Percentiles rank a stretch among this genome's conserved stretches.
Conservation (phyloP, 495 filamentous ascomycete species). For the Tuber melanosporum region DNA sequence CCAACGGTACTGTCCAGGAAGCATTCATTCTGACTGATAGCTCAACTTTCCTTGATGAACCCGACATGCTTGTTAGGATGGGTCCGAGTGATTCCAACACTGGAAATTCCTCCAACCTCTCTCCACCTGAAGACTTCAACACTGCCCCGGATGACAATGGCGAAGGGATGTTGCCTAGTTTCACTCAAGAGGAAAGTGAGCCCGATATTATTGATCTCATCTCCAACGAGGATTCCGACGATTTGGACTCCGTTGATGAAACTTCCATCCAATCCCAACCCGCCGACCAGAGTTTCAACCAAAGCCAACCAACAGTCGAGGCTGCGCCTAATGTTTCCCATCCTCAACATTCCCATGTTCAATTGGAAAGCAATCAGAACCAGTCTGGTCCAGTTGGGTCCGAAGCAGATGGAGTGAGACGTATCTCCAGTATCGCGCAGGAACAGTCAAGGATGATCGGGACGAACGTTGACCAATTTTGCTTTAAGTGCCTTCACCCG, state of each 20-base stretch:
- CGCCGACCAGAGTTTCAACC: neutral
- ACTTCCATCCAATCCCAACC: neutral
- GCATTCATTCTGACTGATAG: neutral
- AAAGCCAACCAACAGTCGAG: neutral
- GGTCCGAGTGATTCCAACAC: neutral
- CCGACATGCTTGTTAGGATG: neutral
- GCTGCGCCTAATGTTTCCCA: neutral
- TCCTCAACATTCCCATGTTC: neutral
- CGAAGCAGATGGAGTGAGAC: neutral
- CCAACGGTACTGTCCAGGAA: neutral
- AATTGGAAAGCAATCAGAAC: neutral
- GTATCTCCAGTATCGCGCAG: neutral
- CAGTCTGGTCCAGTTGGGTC: neutral
- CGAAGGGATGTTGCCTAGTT: neutral
- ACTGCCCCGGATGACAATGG: neutral
- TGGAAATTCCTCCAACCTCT: neutral
- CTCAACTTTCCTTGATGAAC: neutral
- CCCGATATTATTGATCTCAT: neutral
- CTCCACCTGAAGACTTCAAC: neutral
- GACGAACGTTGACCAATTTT: constrained; percentile 11
- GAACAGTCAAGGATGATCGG: constrained; percentile 11
- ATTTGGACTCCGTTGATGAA: neutral
- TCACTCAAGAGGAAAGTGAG: neutral
- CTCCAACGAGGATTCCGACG: neutral
- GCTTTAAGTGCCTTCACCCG: constrained; percentile 24